Base-by-base conservation (phyloP, 352 stramenopile species). In the Globisporangium apiculatum region DNA sequence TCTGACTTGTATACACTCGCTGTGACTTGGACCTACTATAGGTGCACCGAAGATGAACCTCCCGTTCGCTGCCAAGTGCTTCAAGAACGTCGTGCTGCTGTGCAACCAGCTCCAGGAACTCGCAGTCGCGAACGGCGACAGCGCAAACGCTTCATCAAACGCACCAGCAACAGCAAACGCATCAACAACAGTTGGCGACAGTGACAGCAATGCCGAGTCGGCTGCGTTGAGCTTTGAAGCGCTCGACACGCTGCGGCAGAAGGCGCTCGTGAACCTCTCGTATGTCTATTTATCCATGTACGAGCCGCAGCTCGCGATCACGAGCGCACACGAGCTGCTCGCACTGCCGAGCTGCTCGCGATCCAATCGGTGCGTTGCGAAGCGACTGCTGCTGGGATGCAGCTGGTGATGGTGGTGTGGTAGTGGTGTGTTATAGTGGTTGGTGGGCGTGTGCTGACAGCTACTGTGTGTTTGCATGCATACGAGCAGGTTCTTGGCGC, bases 241-340 rank as follows among this genome's bases (percentile, higher is more conserved):
- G 18, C 66, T 93, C 15, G 79, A 93, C 64, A 60, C 75, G 31
- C 55, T 93, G 57, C 77, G 83, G 24, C 87, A 96, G 57, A 94
- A 95, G 60, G 86, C 86, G 37, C 61, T 97, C 35, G 73, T 93
- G 48, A 91, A 94, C 56, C 64, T 97, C 48, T 81, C 84, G 50
- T 97, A 96, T 63, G 86, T 95, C 43, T 95, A 97, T 67, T 71
- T 97, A 66, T 91, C 80, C 45, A 89, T 97, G 72, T 85, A 94
- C 69, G 87, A 96, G 57, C 89, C 89, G n/a, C 80, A 95, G 36
- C 62, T 94, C n/a, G 85, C 86, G 5, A 83, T 97, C 55, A 80
- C 71, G 56, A 94, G 69, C 45, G 79, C 87, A 12, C 90, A 91
- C 55, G 80, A 94, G 58, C 64, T 96, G 51, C 65, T 95, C 10